Evolutionary conservation across 2,329 filamentous ascomycete genomes (phyloP), one percentile per base, ranked within the genome.

Genomic region (Claviceps lovelessii): DNA sequence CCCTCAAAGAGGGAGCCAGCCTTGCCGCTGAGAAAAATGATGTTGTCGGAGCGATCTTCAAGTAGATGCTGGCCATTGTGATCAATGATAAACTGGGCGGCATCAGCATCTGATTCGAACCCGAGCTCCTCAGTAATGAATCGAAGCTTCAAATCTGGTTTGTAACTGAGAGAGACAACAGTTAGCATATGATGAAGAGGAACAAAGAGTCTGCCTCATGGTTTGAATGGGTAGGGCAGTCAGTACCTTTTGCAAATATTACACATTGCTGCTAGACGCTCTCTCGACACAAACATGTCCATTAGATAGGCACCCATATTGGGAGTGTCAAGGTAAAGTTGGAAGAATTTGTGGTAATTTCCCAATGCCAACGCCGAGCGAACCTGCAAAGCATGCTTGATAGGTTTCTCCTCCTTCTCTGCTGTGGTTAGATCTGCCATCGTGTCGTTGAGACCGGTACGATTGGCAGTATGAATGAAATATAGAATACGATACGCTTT

Each of bases 401-500:
- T 86, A 57, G 88, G 79, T 58, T 70, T 74, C 70, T 93, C 85
- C 70, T 83, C 77, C 76, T 96, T 96, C 76, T 97, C 93, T 90
- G 88, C 83, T 79, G 85, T 74, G 72, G 91, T 97, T 93, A 98
- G 87, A 87, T 96, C 91, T 79, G 90, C 90, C 77, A 98, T 81
- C 68, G 91, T 85, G 79, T 97, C 90, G 79, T 96, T 97, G 80
- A 98, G 86, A 73, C 91, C 90, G 73, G 88, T 90, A 74, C 89
- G 90, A 75, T 97, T 98, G 79, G 90, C 90, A 65, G 93, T 97
- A 72, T 97, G 90, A 73, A 98, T 93, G 76, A 95, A 95, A 81
- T 98, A 98, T 69, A 98, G 79, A 73, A 98, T 96, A 81, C 93
- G 91, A 78, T 98, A 98, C 60, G 91, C 93, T 81, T 93, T 93